A percentile compares a stretch with the other conserved stretches of the same genome.
These are phyloP conservation scores for Paraphoma sp. DNA, from an alignment of 2,329 filamentous ascomycete genomes.

Conservation along the genomic window DNA sequence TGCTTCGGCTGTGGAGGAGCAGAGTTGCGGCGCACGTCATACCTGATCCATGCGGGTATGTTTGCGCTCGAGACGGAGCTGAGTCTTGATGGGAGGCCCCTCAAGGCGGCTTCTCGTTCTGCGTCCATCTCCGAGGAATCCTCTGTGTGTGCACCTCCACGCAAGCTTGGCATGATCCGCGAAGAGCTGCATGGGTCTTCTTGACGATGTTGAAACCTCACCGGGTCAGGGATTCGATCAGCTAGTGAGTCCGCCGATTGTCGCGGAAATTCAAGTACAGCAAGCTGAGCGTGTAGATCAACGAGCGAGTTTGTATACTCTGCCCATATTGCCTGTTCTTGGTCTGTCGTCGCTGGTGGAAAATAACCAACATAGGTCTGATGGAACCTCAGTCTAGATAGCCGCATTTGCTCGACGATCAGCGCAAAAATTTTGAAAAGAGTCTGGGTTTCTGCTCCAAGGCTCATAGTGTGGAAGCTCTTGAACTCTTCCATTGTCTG, in stretches of 20 bases:
- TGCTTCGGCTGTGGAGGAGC: not conserved
- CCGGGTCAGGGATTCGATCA: no score
- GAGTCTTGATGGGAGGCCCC: not conserved
- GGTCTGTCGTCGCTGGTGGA: not conserved
- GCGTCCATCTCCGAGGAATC: not conserved
- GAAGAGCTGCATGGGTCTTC: not conserved
- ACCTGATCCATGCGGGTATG: not conserved
- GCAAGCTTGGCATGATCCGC: not conserved
- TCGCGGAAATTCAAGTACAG: not conserved
- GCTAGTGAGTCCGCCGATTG: no score
- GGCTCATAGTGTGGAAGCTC: no score
- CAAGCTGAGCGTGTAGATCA: not conserved
- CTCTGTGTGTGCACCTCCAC: not conserved
- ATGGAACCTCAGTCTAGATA: not conserved
- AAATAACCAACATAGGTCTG: not conserved
- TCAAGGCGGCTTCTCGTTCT: not conserved
- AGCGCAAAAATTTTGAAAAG: no score
- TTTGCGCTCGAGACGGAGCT: not conserved
- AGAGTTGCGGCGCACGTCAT: not conserved
- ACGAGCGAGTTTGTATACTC: not conserved
- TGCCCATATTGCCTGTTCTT: not conserved
- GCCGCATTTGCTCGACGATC: not conserved
- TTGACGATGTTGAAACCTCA: no score
- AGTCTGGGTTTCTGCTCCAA: no score
- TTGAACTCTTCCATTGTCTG: no score